phyloP scores from a whole-genome alignment of 2,329 filamentous ascomycete genomes.

The Pseudopithomyces chartarum region DNA sequence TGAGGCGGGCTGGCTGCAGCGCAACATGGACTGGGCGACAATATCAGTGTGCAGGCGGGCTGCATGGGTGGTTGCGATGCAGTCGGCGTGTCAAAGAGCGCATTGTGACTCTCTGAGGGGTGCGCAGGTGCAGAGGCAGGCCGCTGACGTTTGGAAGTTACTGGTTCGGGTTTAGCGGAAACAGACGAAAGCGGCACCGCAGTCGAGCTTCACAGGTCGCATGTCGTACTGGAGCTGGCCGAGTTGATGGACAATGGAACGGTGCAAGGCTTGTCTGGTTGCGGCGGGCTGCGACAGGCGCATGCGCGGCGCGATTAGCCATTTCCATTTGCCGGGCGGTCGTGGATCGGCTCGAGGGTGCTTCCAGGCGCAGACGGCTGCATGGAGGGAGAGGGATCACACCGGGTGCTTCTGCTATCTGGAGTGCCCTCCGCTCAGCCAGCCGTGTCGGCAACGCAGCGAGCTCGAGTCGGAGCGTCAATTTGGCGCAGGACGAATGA shows the following conservation, averaged over 20 bases:
- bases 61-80: too few species aligned
- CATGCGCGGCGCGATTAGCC: not conserved
- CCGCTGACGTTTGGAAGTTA: not conserved
- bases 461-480: constrained; percentile 22
- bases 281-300: not conserved
- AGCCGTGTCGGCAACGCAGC: constrained; percentile 24
- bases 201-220: not conserved
- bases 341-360: not conserved
- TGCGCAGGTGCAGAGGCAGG: too few species aligned
- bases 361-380: not conserved
- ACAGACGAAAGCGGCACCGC: not conserved
- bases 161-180: not conserved
- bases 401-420: not conserved
- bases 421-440: constrained; percentile 17
- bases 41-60: too few species aligned
- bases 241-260: not conserved
- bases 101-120: not conserved
- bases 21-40: not conserved
- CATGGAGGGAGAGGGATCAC: not conserved
- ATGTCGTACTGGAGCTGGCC: not conserved
- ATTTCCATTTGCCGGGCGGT: not conserved
- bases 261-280: constrained; percentile 1
- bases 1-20: not conserved
- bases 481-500: constrained; percentile 33
- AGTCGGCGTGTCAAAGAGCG: not conserved